Conservation (phyloP, 2,329 filamentous ascomycete genomes). For the Cladosporium sp. region DNA sequence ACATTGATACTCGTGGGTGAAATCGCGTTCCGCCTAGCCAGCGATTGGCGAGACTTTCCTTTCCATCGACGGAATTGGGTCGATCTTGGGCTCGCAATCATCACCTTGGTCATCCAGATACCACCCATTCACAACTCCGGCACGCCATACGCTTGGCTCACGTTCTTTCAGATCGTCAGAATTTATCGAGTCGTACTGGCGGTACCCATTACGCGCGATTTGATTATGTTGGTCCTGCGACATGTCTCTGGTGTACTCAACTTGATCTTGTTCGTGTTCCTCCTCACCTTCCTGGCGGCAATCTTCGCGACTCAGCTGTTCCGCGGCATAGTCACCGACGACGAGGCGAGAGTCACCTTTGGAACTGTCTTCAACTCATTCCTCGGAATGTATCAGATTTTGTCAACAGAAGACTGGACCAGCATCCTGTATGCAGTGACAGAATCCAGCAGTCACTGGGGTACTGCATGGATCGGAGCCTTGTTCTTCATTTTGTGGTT, state of each 20-base stretch:
- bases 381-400: slow-evolving; percentile 92
- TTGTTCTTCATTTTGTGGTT: slow-evolving; percentile 93
- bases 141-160: slow-evolving; percentile 76
- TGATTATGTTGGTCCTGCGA: slow-evolving; percentile 80
- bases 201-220: slow-evolving; percentile 75
- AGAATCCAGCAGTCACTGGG: slow-evolving; percentile 54
- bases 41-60: slow-evolving; percentile 78
- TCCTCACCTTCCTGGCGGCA: slow-evolving; percentile 87
- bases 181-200: slow-evolving; percentile 88
- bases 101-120: slow-evolving; percentile 79
- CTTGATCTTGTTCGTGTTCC: slow-evolving; percentile 90
- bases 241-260: slow-evolving; percentile 91
- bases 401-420: slow-evolving; percentile 97
- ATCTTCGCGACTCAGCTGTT: slow-evolving; percentile 94
- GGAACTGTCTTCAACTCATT: slow-evolving; percentile 92
- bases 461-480: slow-evolving; percentile 88
- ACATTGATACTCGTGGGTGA: slow-evolving; percentile 75
- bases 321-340: slow-evolving; percentile 65
- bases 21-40: slow-evolving; percentile 69
- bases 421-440: slow-evolving; percentile 77
- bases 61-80: slow-evolving; percentile 67
- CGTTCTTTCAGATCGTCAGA: slow-evolving; percentile 85
- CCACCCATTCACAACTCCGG: slow-evolving; percentile 69
- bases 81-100: slow-evolving; percentile 71
- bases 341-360: slow-evolving; percentile 68